Conservation (phyloP, 495 filamentous ascomycete genomes). For the Penicilliopsis zonata region DNA sequence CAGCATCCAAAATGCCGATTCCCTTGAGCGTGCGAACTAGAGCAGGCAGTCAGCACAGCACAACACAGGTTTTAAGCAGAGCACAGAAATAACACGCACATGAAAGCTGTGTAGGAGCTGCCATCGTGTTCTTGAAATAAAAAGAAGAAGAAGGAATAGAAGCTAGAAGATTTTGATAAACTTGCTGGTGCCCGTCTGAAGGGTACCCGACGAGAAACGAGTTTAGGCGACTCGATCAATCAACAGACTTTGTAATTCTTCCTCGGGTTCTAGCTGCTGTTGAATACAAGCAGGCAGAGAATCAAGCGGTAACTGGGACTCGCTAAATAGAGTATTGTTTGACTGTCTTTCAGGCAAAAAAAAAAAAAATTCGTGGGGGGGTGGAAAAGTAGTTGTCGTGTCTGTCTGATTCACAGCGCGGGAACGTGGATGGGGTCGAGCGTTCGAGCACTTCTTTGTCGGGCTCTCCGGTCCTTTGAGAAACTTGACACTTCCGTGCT, state of each 20-base stretch:
- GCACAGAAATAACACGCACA: slow-evolving; percentile 38
- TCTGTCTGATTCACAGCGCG: too few species aligned
- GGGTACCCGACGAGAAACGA: too few species aligned
- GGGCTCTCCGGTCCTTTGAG: slow-evolving; percentile 12
- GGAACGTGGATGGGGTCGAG: too few species aligned
- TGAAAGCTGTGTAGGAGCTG: slow-evolving; percentile 78
- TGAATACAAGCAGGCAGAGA: too few species aligned
- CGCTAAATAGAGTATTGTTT: too few species aligned
- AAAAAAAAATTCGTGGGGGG: slow-evolving; percentile 5
- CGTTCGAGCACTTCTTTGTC: too few species aligned
- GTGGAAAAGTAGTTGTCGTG: too few species aligned
- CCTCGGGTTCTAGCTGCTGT: too few species aligned
- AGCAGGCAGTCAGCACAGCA: slow-evolving; percentile 9
- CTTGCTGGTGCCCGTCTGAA: too few species aligned
- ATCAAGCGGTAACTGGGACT: too few species aligned
- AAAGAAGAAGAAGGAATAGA: slow-evolving; percentile 3
- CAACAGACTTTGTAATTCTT: too few species aligned
- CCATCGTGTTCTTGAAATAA: slow-evolving; percentile 44
- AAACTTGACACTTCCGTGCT: slow-evolving; percentile 25
- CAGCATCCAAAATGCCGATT: slow-evolving; percentile 85
- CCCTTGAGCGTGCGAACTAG: slow-evolving; percentile 86
- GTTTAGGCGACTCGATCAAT: too few species aligned
- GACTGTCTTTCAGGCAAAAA: background rate
- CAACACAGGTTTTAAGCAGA: background rate
- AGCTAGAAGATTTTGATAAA: background rate